Conservation (phyloP, 2,329 filamentous ascomycete genomes). For the Immersiporthe knoxdaviesiana region DNA sequence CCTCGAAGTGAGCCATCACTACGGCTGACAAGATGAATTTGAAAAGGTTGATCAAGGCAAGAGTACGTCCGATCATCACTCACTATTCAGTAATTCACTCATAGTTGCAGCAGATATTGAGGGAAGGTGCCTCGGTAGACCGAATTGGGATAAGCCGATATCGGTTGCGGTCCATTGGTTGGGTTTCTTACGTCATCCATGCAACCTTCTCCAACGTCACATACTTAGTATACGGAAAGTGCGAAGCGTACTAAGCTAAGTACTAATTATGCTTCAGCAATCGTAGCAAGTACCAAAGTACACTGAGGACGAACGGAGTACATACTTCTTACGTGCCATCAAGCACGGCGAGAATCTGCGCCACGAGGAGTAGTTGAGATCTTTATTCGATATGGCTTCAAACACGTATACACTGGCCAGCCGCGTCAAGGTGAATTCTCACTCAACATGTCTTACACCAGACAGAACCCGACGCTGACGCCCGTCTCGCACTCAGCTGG, state of each 20-base stretch:
- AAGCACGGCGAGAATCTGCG: background rate
- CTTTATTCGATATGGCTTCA: constrained; percentile 12
- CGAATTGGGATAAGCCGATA: constrained; percentile 16
- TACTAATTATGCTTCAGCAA: too few species aligned
- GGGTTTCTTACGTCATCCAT: constrained; percentile 24
- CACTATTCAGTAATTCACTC: background rate
- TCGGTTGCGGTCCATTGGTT: constrained; percentile 12
- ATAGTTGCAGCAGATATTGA: background rate
- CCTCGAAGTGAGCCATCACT: too few species aligned
- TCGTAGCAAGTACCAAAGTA: too few species aligned
- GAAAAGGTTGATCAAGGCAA: background rate
- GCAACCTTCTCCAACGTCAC: constrained; percentile 9
- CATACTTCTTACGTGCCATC: background rate
- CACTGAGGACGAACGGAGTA: too few species aligned
- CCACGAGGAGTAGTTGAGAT: background rate
- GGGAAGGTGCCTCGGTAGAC: background rate
- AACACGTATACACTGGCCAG: constrained; percentile 26
- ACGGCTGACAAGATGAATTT: background rate
- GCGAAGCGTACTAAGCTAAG: background rate
- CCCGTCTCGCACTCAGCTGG: constrained; percentile 47
- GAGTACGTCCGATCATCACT: background rate
- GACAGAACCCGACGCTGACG: constrained; percentile 26
- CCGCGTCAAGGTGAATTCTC: constrained; percentile 26
- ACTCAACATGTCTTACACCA: constrained; percentile 16
- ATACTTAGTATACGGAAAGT: background rate